Evolutionary conservation across 306 rosid species (phyloP).

Genomic region (Dalbergia cultrata): DNA sequence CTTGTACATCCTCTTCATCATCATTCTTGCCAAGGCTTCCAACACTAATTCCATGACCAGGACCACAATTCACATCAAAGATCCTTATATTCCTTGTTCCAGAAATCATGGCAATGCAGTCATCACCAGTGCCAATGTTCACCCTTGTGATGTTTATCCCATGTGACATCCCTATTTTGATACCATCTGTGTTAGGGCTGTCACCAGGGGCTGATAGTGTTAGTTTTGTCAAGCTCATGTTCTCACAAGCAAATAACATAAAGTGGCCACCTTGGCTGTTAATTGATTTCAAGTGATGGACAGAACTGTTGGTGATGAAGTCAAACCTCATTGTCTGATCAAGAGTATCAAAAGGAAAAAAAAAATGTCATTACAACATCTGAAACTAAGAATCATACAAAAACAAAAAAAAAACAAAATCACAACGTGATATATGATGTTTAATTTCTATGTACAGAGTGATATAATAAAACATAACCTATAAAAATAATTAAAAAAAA

Average conservation of each 20-base stretch:
- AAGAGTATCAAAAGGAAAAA: neutral
- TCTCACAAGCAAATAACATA: conserved; percentile 49
- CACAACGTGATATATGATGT: too few species aligned
- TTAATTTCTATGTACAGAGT: too few species aligned
- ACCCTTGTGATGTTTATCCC: conserved; percentile 45
- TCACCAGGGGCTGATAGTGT: conserved; percentile 52
- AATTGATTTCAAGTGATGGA: conserved; percentile 56
- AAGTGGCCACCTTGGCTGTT: conserved; percentile 66
- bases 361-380: neutral
- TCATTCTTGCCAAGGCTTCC: conserved; percentile 66
- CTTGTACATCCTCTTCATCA: conserved; percentile 51
- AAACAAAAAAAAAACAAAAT: neutral
- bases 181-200: conserved; percentile 83
- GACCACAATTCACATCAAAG: conserved; percentile 58
- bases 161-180: conserved; percentile 57
- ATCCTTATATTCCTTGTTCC: conserved; percentile 54
- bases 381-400: neutral
- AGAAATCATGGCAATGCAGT: conserved; percentile 62
- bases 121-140: conserved; percentile 62
- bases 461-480: too few species aligned
- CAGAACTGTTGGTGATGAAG: conserved; percentile 57
- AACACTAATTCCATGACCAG: conserved; percentile 80
- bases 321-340: conserved; percentile 62
- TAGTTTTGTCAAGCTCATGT: conserved; percentile 51
- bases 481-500: too few species aligned